Evolutionary conservation across 108 stramenopile species (phyloP).

Genomic region (Cyclotella baltica): DNA sequence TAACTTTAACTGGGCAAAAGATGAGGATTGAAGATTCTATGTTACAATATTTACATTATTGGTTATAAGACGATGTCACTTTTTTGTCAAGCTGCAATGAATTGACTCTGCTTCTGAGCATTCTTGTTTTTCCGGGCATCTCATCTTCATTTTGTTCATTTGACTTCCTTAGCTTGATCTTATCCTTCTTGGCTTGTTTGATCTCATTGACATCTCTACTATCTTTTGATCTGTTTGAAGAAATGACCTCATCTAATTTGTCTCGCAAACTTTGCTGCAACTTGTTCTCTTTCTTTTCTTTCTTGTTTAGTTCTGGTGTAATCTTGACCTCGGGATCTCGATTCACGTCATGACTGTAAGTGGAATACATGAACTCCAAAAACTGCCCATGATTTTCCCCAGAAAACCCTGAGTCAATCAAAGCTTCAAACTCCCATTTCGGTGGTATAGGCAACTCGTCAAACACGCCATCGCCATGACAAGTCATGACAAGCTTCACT

Average conservation of each 20-base stretch:
- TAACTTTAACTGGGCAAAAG: too few species aligned
- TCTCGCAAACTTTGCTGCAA: not conserved
- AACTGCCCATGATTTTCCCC: not conserved
- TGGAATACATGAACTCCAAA: constrained; percentile 6
- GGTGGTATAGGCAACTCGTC: not conserved
- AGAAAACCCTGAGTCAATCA: not conserved
- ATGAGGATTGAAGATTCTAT: too few species aligned
- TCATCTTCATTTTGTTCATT: not conserved
- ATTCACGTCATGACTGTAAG: not conserved
- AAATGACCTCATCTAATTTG: not conserved
- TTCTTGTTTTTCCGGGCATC: not conserved
- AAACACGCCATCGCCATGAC: constrained; percentile 4
- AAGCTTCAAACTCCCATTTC: not conserved
- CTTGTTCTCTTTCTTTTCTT: not conserved
- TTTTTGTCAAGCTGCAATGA: too few species aligned
- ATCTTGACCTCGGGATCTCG: too few species aligned
- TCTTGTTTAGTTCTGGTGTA: not conserved
- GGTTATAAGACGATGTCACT: too few species aligned
- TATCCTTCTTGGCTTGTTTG: constrained; percentile 6
- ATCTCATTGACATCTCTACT: not conserved
- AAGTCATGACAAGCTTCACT: not conserved
- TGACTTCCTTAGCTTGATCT: not conserved
- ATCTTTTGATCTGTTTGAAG: not conserved
- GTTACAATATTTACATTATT: too few species aligned
- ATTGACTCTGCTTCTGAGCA: constrained; percentile 15